These are phyloP conservation scores for Wickerhamomyces queroliae DNA, from an alignment of 805 yeast genomes.

Conservation along the genomic window DNA sequence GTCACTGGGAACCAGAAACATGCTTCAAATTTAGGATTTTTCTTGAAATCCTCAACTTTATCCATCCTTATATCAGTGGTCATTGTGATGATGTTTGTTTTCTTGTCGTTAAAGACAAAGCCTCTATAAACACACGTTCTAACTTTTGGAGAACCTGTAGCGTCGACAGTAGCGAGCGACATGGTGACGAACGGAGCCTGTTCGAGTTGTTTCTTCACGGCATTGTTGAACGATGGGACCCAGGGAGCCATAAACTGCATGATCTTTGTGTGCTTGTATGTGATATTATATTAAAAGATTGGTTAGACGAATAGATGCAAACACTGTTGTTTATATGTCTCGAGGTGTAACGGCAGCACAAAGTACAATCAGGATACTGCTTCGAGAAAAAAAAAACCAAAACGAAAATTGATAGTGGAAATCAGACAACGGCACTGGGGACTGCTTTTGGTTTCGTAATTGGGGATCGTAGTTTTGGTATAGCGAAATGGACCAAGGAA, in stretches of 20 bases:
- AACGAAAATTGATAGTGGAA: too few species aligned
- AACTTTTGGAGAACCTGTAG: conserved; percentile 48
- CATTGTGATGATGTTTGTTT: conserved; percentile 61
- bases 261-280: too few species aligned
- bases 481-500: too few species aligned
- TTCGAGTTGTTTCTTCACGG: conserved; percentile 42
- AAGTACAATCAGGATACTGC: too few species aligned
- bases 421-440: too few species aligned
- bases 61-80: conserved; percentile 68
- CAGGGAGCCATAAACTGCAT: conserved; percentile 61
- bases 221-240: conserved; percentile 60
- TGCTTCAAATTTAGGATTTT: conserved; percentile 60
- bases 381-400: too few species aligned
- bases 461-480: too few species aligned
- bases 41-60: conserved; percentile 45
- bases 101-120: conserved; percentile 63
- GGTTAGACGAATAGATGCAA: too few species aligned
- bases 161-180: conserved; percentile 63
- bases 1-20: conserved; percentile 63
- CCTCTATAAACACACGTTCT: conserved; percentile 72
- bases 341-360: too few species aligned
- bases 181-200: conserved; percentile 50
- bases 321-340: too few species aligned
- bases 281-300: not conserved
- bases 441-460: too few species aligned